Percentiles rank a stretch among this genome's conserved stretches.
phyloP scores from a whole-genome alignment of 257 asterid species.

The Solanum sparsipilum region DNA sequence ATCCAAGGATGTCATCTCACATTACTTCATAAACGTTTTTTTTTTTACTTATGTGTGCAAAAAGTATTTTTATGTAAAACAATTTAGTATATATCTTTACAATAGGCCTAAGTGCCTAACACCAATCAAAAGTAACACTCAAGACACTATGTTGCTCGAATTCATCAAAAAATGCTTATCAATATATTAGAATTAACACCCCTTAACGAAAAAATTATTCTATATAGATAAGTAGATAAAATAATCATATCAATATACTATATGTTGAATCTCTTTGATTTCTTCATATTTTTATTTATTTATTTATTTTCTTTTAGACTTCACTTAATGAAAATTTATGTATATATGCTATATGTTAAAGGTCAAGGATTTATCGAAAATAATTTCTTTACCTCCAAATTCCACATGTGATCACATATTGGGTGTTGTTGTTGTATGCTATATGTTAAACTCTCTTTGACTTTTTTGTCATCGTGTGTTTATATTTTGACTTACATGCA shows the following conservation, averaged over 20 bases:
- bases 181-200: too few species aligned
- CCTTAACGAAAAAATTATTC: background rate
- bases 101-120: too few species aligned
- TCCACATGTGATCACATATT: background rate
- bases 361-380: fast-evolving
- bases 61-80: too few species aligned
- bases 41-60: background rate
- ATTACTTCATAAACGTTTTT: background rate
- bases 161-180: too few species aligned
- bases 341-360: background rate
- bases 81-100: too few species aligned
- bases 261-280: background rate
- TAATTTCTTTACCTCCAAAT: fast-evolving
- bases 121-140: background rate
- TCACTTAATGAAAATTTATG: background rate
- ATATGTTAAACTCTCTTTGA: background rate
- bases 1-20: background rate
- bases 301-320: background rate
- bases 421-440: background rate
- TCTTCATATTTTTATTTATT: background rate
- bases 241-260: background rate
- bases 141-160: background rate
- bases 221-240: background rate
- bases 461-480: background rate
- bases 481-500: background rate